These are phyloP conservation scores for Citrullus colocynthis DNA, from an alignment of 306 rosid species.

Conservation along the genomic window DNA sequence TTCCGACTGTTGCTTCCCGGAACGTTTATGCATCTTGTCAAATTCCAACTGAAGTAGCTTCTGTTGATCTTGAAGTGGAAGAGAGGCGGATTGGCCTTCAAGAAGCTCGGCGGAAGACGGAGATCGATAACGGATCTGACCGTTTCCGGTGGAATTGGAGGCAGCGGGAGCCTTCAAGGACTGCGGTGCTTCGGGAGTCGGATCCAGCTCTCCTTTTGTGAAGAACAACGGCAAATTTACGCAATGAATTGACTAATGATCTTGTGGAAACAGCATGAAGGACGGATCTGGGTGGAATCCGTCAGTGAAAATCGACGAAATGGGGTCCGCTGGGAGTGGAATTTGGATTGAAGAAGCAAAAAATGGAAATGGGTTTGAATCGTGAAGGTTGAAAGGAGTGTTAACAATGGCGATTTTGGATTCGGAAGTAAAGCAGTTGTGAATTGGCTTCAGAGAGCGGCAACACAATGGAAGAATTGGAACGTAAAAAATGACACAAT, in stretches of 20 bases:
- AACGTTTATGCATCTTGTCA: slow-evolving; percentile 78
- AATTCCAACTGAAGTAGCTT: slow-evolving; percentile 26
- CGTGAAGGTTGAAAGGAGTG: not conserved
- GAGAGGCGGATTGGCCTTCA: slow-evolving; percentile 49
- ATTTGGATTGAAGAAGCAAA: not conserved
- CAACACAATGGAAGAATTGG: not conserved
- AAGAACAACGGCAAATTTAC: not conserved
- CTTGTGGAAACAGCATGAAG: not conserved
- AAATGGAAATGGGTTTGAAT: not conserved
- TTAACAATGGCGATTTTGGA: not conserved
- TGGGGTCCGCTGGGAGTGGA: not conserved
- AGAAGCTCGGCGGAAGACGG: slow-evolving; percentile 81
- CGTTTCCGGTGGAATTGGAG: slow-evolving; percentile 44
- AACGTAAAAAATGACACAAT: not conserved
- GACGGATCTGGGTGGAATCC: not conserved
- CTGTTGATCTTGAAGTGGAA: slow-evolving; percentile 49
- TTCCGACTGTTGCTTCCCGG: slow-evolving; percentile 31
- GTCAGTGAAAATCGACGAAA: not conserved
- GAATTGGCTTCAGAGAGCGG: not conserved
- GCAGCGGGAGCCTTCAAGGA: slow-evolving; percentile 55
- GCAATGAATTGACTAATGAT: not conserved
- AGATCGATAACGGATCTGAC: slow-evolving; percentile 97
- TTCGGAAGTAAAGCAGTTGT: not conserved
- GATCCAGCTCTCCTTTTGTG: slow-evolving; percentile 55
- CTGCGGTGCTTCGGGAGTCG: slow-evolving; percentile 60